Base-by-base conservation (phyloP, 805 yeast genomes). In the Tetrapisispora fleetii region DNA sequence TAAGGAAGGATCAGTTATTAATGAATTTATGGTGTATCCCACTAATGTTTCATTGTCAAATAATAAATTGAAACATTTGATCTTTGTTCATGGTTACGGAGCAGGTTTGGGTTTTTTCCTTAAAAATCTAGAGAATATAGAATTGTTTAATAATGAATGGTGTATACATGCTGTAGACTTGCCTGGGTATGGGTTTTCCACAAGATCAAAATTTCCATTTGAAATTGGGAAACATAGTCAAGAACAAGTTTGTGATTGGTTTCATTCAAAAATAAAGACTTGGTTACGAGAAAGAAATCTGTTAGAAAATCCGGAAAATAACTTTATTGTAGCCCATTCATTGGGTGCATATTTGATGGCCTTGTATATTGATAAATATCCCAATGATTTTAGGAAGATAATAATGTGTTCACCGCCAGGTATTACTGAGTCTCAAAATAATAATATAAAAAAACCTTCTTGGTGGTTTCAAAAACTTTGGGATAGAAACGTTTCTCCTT, bases 391-490 rank as follows among this genome's bases (percentile, higher is more conserved):
- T 52, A 69, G 73, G 43, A 83, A 83, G 56, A 60, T 91, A 35
- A 60, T 89, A n/a, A 74, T 90, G 70, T 82, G 87, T 7, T 85
- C 95, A 0, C 98, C 98, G 0, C 98, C 95, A 0, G 96, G 95
- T 3, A 79, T 93, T 6, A 55, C 57, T 38, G 36, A 51, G 10
- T 50, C 58, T 3, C 47, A 46, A 9, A 75, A 77, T 37, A 72
- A 73, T 48, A 78, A 68, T 6, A 47, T 45, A 37, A 56, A 54
- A 2, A 58, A 57, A 8, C 76, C 85, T 1, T 96, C 98, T 1
- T 62, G 68, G 38, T 91, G 95, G 83, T 88, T 88, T 63, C 75
- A 75, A 21, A 75, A 73, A 56, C 67, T 91, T 28, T 93, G 99
- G 99, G 89, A 86, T 54, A 78, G 74, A 51, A 86, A 90, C 63